Evolutionary conservation across 441 rosid genomes (phyloP).

Genomic region (Jatropha podagrica): DNA sequence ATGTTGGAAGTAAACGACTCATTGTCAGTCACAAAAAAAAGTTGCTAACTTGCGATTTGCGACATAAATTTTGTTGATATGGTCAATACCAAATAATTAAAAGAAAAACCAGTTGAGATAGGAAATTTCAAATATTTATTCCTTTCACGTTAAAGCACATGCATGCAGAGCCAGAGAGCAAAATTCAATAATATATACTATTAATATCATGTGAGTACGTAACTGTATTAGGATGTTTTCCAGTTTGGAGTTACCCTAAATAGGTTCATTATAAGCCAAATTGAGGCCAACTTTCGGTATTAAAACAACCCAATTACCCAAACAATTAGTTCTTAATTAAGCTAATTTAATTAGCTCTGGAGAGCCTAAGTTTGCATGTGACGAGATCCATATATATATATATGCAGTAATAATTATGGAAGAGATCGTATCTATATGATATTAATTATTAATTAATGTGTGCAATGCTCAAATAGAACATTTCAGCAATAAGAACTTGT

Average conservation of each 20-base stretch:
- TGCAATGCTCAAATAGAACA: too few relatives aligned
- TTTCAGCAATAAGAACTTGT: too few relatives aligned
- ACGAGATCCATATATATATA: too few relatives aligned
- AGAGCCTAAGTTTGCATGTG: not conserved
- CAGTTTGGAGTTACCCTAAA: not conserved
- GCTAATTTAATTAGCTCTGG: not conserved
- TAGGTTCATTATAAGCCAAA: too few relatives aligned
- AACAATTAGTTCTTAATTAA: too few relatives aligned
- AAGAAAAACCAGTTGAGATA: not conserved
- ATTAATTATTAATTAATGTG: too few relatives aligned
- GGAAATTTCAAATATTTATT: not conserved
- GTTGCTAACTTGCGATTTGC: not conserved
- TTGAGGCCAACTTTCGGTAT: too few relatives aligned
- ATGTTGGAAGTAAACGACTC: not conserved
- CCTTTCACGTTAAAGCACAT: slow-evolving; percentile 2
- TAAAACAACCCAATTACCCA: too few relatives aligned
- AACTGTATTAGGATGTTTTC: not conserved
- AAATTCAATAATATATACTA: not conserved
- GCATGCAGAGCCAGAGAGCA: not conserved
- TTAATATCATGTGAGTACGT: not conserved
- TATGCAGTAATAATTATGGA: not conserved
- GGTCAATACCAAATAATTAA: too few relatives aligned
- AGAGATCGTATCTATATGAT: not conserved
- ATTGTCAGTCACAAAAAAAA: not conserved
- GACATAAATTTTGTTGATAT: not conserved